phyloP scores from a whole-genome alignment of 2,329 filamentous ascomycete species.

The Akanthomyces muscarius region DNA sequence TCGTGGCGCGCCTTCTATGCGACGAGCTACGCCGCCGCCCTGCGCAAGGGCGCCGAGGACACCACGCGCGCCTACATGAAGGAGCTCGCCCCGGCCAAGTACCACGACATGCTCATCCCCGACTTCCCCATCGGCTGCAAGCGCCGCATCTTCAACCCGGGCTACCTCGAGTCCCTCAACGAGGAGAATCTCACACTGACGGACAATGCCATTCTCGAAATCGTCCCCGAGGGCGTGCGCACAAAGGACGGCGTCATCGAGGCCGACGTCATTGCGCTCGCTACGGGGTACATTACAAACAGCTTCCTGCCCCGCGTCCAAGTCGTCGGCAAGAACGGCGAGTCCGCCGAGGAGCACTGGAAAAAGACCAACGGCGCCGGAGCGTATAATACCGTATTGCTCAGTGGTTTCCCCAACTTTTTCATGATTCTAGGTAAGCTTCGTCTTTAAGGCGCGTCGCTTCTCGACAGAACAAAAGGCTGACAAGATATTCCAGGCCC shows the following conservation, averaged over 20 bases:
- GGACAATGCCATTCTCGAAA: conserved; percentile 43
- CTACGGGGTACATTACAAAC: conserved; percentile 57
- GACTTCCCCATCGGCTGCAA: conserved; percentile 62
- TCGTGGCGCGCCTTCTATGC: conserved; percentile 35
- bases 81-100: conserved; percentile 50
- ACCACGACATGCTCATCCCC: conserved; percentile 58
- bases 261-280: conserved; percentile 58
- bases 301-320: conserved; percentile 50
- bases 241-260: conserved; percentile 38
- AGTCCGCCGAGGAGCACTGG: conserved; percentile 53
- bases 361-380: conserved; percentile 54
- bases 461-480: not conserved
- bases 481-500: conserved; percentile 37
- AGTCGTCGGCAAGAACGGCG: conserved; percentile 47
- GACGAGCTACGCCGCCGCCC: conserved; percentile 33
- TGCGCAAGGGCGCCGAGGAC: conserved; percentile 35
- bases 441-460: too few species aligned
- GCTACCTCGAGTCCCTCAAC: conserved; percentile 51
- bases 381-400: conserved; percentile 55
- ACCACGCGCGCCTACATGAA: conserved; percentile 39
- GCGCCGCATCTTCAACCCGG: conserved; percentile 55
- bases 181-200: conserved; percentile 44
- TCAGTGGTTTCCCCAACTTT: conserved; percentile 62
- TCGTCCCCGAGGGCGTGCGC: conserved; percentile 40
- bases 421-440: conserved; percentile 53